phyloP scores from a whole-genome alignment of 2,329 filamentous ascomycete genomes.

The Apiospora marii region DNA sequence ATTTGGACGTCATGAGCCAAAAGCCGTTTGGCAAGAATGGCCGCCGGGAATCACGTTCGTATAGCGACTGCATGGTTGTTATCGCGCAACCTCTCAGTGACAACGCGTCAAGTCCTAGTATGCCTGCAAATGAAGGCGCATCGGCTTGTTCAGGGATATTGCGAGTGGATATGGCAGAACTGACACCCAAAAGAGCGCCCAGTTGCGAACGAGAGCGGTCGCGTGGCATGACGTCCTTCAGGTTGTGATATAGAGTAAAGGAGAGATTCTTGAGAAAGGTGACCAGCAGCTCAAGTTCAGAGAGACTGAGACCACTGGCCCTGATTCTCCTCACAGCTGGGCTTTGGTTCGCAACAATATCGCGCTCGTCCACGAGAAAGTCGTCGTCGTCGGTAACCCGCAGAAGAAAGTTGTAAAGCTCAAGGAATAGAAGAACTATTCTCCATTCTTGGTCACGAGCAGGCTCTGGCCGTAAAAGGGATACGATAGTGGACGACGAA shows the following conservation, averaged over 20 bases:
- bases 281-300: conserved; percentile 77
- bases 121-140: conserved; percentile 44
- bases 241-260: conserved; percentile 88
- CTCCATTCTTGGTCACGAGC: conserved; percentile 78
- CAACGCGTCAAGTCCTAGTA: conserved; percentile 77
- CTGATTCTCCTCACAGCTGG: conserved; percentile 57
- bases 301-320: conserved; percentile 72
- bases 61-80: conserved; percentile 83
- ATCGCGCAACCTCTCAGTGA: conserved; percentile 84
- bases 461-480: conserved; percentile 41
- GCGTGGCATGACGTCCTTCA: conserved; percentile 62
- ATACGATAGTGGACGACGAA: conserved; percentile 35
- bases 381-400: conserved; percentile 97
- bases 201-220: conserved; percentile 35
- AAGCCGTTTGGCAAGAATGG: conserved; percentile 83
- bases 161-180: conserved; percentile 26
- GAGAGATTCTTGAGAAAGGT: conserved; percentile 89
- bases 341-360: conserved; percentile 44
- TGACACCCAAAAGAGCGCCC: conserved; percentile 34
- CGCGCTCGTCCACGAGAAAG: conserved; percentile 74
- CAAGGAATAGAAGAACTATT: conserved; percentile 87
- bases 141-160: neutral
- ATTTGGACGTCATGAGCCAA: conserved; percentile 90
- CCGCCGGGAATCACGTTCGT: conserved; percentile 90
- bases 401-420: conserved; percentile 91